These are phyloP conservation scores for Sphenostylis stenocarpa DNA, from an alignment of 306 rosid genomes.

Conservation along the genomic window DNA sequence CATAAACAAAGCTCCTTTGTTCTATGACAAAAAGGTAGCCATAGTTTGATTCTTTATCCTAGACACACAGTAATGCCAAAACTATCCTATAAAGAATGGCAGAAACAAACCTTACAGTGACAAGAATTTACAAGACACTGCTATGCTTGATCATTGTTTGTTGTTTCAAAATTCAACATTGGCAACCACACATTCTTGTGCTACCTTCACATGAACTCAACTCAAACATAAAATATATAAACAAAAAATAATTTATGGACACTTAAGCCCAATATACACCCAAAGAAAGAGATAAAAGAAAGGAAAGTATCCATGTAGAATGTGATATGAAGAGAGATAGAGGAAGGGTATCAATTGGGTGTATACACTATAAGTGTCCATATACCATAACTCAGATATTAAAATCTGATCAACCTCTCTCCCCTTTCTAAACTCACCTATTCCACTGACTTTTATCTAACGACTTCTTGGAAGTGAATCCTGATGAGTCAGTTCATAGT, in stretches of 20 bases:
- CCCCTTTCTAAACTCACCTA: background rate
- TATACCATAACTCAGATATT: background rate
- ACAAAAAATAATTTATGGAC: background rate
- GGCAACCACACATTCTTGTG: conserved; percentile 3
- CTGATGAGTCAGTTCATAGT: conserved; percentile 39
- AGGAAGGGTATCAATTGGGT: background rate
- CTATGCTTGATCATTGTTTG: conserved; percentile 7
- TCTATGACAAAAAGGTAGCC: background rate
- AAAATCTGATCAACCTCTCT: background rate
- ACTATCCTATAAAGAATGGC: conserved; percentile 34
- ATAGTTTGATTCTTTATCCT: conserved; percentile 7
- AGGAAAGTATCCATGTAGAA: background rate
- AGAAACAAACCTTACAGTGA: conserved; percentile 22
- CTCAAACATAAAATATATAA: conserved; percentile 13
- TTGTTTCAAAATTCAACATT: background rate
- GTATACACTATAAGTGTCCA: background rate
- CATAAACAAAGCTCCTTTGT: conserved; percentile 8
- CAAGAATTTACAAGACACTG: conserved; percentile 32
- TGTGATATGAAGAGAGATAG: background rate
- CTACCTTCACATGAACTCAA: conserved; percentile 7
- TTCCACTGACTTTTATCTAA: background rate
- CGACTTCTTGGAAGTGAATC: conserved; percentile 33
- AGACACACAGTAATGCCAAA: background rate
- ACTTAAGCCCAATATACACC: background rate
- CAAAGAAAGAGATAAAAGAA: background rate